Percentiles rank a stretch among this genome's conserved stretches.
Evolutionary conservation across 1,139 yeast species (phyloP).

Genomic region (Yamadazyma mexicana): DNA sequence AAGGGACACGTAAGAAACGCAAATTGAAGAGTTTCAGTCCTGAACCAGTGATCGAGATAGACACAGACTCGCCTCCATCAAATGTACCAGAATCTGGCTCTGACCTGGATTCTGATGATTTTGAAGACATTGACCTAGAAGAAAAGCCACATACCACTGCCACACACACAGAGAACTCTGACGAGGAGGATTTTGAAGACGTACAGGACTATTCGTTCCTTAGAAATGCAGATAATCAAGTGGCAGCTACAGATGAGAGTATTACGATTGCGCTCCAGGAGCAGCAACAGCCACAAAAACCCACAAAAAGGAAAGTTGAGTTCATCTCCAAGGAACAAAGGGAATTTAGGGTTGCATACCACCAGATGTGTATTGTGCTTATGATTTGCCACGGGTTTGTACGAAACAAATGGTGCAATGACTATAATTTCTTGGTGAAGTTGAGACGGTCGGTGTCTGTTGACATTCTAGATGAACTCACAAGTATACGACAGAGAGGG

Average conservation of each 20-base stretch:
- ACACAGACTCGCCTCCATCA: neutral
- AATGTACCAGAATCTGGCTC: constrained; percentile 1
- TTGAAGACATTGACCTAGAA: constrained; percentile 30
- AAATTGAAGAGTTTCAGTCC: constrained; percentile 1
- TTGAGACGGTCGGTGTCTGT: constrained; percentile 48
- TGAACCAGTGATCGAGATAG: constrained; percentile 2
- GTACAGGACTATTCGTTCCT: constrained; percentile 17
- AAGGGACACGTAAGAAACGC: constrained; percentile 8
- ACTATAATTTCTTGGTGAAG: constrained; percentile 35
- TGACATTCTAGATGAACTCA: constrained; percentile 48
- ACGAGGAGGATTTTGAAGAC: constrained; percentile 3
- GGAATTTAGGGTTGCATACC: constrained; percentile 50
- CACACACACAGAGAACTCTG: neutral
- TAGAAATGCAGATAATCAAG: neutral
- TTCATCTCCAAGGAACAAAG: constrained; percentile 55
- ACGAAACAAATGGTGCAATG: constrained; percentile 76
- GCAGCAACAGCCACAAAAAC: constrained; percentile 4
- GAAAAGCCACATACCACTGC: neutral
- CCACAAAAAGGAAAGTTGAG: constrained; percentile 19
- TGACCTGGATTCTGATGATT: constrained; percentile 28
- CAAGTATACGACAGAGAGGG: constrained; percentile 27
- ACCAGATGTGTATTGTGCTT: constrained; percentile 55
- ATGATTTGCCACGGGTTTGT: constrained; percentile 65
- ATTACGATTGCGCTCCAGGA: constrained; percentile 19
- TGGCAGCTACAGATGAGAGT: constrained; percentile 12